Percentiles rank a stretch among this genome's conserved stretches.
Evolutionary conservation across 2,329 filamentous ascomycete genomes (phyloP).

Genomic region (Ophiostoma himal-ulmi): DNA sequence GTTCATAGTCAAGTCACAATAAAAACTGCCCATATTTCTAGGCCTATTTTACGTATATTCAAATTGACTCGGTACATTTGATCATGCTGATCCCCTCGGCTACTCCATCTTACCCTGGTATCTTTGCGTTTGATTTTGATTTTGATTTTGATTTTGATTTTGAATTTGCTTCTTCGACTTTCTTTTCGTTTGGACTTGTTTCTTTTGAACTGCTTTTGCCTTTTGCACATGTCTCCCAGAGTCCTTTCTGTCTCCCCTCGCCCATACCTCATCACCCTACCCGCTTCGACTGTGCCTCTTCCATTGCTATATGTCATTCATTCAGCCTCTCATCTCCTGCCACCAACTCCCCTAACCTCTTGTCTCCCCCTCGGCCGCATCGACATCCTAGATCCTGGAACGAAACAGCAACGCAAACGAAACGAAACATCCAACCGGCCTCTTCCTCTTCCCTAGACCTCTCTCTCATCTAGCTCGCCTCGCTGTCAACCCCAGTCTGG

Average conservation of each 20-base stretch:
- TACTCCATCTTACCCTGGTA: not conserved
- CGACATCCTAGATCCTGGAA: not conserved
- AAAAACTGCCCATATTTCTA: no score
- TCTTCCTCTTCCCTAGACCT: not conserved
- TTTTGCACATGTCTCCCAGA: not conserved
- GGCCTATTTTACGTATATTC: not conserved
- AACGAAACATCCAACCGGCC: slow-evolving; percentile 5
- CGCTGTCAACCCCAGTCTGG: not conserved
- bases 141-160: not conserved
- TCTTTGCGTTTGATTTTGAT: not conserved
- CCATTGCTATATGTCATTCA: not conserved
- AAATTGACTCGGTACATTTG: not conserved
- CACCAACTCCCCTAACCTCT: not conserved
- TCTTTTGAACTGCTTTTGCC: not conserved
- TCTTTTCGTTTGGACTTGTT: not conserved
- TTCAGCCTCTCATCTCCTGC: not conserved
- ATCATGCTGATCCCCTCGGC: not conserved
- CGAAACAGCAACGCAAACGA: slow-evolving; percentile 12
- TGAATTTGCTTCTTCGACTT: not conserved
- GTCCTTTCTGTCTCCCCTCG: not conserved
- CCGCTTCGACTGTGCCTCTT: not conserved
- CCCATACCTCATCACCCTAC: not conserved
- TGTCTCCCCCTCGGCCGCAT: not conserved
- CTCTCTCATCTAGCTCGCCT: not conserved
- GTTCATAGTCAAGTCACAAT: no score